phyloP scores from a whole-genome alignment of 1,284 basidiomycete species.

The Ceratorhiza oryzae-sativae region DNA sequence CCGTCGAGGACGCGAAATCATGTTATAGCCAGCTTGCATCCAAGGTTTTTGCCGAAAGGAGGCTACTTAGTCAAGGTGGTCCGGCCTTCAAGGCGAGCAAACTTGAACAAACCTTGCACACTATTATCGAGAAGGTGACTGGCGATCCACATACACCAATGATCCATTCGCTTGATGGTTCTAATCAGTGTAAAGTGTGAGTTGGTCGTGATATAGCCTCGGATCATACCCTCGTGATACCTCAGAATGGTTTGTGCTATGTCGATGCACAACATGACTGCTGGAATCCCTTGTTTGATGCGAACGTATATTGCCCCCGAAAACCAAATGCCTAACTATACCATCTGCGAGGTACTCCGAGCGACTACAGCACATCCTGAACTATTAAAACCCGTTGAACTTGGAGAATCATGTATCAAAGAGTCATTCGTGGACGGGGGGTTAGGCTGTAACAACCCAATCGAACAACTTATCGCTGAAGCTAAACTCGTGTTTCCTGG shows the following conservation, averaged over 20 bases:
- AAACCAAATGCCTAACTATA: neutral
- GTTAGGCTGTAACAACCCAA: neutral
- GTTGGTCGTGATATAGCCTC: neutral
- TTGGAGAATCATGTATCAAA: neutral
- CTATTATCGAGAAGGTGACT: no score
- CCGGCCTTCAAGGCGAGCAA: no score
- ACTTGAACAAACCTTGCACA: no score
- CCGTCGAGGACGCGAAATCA: no score
- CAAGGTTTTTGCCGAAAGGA: no score
- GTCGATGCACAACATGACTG: constrained; percentile 8
- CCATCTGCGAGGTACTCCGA: neutral
- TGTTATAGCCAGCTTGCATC: neutral
- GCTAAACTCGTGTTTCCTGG: neutral
- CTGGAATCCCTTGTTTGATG: neutral
- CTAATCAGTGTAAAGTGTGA: neutral
- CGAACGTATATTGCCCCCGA: neutral
- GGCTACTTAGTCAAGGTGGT: no score
- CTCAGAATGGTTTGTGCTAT: neutral
- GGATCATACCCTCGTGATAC: neutral
- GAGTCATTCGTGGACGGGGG: constrained; percentile 11
- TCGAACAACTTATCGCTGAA: neutral
- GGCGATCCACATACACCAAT: no score
- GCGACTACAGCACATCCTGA: constrained; percentile 16
- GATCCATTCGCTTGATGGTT: no score
- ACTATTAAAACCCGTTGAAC: neutral